Evolutionary conservation across 2,329 filamentous ascomycete genomes (phyloP).

Genomic region (Claviceps citrina): DNA sequence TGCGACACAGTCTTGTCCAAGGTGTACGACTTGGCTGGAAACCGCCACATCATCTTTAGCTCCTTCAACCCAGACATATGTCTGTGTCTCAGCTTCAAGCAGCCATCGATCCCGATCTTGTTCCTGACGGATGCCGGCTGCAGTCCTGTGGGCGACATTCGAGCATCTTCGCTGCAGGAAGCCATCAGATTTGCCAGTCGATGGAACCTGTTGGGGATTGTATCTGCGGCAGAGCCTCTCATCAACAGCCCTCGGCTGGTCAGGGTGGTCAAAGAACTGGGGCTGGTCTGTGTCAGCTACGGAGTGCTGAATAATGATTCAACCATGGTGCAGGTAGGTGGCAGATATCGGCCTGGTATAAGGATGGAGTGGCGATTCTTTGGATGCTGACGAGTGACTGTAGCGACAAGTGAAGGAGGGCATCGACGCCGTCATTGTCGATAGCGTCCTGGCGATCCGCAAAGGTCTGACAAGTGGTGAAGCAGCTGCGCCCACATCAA

Average conservation of each 20-base stretch:
- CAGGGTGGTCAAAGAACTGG: conserved; percentile 83
- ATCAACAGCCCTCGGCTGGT: conserved; percentile 81
- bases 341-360: no score
- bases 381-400: conserved; percentile 9
- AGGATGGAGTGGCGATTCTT: no score
- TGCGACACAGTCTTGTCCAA: conserved; percentile 83
- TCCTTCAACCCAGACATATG: conserved; percentile 97
- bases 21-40: conserved; percentile 71
- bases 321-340: conserved; percentile 67
- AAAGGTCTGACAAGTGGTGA: conserved; percentile 56
- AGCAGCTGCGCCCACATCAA: conserved; percentile 4
- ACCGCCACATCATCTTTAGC: conserved; percentile 90
- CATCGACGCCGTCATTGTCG: conserved; percentile 95
- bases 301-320: conserved; percentile 82
- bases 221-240: conserved; percentile 74
- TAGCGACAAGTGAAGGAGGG: conserved; percentile 84
- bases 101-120: conserved; percentile 87
- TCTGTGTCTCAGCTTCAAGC: conserved; percentile 85
- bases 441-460: conserved; percentile 82
- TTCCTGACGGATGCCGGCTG: conserved; percentile 86
- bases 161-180: conserved; percentile 84
- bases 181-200: conserved; percentile 85
- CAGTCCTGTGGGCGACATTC: conserved; percentile 68
- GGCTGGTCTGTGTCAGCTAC: conserved; percentile 88
- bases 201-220: conserved; percentile 89